phyloP scores from a whole-genome alignment of 1,284 basidiomycete species.

The Heterobasidion occidentale region DNA sequence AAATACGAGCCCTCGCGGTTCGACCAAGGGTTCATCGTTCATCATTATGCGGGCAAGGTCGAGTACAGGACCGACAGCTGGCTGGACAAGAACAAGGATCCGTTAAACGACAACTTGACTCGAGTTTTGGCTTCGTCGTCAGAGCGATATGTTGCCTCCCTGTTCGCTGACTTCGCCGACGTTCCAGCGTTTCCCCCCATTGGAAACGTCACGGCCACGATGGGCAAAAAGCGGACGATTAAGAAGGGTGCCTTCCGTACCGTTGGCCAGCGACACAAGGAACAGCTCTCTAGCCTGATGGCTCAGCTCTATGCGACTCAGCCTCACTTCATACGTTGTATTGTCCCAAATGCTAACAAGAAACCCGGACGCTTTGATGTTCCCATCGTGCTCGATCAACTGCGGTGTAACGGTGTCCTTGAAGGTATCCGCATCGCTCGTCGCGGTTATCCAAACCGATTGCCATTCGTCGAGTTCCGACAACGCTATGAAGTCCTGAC shows the following conservation, averaged over 20 bases:
- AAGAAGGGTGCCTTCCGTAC: conserved; percentile 98
- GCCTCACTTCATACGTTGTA: conserved; percentile 98
- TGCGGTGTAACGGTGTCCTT: conserved; percentile 97
- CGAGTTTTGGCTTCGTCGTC: conserved; percentile 82
- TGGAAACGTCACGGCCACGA: conserved; percentile 31
- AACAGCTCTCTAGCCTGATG: conserved; percentile 93
- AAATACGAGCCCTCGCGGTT: conserved; percentile 90
- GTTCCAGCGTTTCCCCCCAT: conserved; percentile 22
- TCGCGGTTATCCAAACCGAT: conserved; percentile 93
- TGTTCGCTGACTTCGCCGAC: conserved; percentile 84
- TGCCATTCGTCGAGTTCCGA: conserved; percentile 96
- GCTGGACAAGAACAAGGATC: conserved; percentile 99
- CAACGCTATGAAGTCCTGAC: conserved; percentile 96
- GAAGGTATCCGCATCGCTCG: conserved; percentile 99
- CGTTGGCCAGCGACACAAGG: conserved; percentile 93
- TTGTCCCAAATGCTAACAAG: conserved; percentile 93
- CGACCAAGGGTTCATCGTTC: conserved; percentile 90
- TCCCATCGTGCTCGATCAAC: conserved; percentile 92
- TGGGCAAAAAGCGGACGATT: conserved; percentile 70
- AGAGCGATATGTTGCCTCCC: conserved; percentile 73
- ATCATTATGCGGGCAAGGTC: conserved; percentile 96
- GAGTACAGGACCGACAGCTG: conserved; percentile 96
- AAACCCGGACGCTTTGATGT: conserved; percentile 90
- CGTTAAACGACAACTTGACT: conserved; percentile 93
- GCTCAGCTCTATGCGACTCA: conserved; percentile 88